Conservation (phyloP, 2,329 filamentous ascomycete species). For the Elsinoe fawcettii region DNA sequence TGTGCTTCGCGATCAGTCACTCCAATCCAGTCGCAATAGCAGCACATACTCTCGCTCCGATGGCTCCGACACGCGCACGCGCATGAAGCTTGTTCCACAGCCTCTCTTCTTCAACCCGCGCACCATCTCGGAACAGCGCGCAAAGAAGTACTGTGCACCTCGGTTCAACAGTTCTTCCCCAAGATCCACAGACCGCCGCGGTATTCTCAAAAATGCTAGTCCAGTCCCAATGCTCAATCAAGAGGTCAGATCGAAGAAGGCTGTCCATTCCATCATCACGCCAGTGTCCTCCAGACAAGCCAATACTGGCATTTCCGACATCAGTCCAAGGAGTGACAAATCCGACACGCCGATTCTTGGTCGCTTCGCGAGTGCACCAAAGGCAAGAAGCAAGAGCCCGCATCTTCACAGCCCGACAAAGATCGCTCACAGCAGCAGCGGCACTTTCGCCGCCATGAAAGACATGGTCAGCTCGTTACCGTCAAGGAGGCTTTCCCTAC, state of each 20-base stretch:
- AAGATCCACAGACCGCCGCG: neutral
- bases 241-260: neutral
- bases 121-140: neutral
- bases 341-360: constrained; percentile 8
- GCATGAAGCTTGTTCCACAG: constrained; percentile 29
- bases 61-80: constrained; percentile 19
- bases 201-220: constrained; percentile 5
- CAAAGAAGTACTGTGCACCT: neutral
- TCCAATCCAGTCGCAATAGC: constrained; percentile 9
- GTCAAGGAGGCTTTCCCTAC: neutral
- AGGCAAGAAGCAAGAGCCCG: neutral
- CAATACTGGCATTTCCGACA: neutral
- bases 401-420: neutral
- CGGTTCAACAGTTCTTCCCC: neutral
- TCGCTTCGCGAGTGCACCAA: neutral
- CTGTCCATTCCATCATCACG: neutral
- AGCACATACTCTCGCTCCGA: constrained; percentile 17
- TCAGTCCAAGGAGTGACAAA: neutral
- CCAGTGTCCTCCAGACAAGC: neutral
- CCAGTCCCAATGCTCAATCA: neutral
- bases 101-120: constrained; percentile 23
- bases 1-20: constrained; percentile 20
- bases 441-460: constrained; percentile 9
- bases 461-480: constrained; percentile 3
- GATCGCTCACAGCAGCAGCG: neutral